A percentile compares a stretch with the other conserved stretches of the same genome.
phyloP scores from a whole-genome alignment of 495 filamentous ascomycete species.

The Tuber melanosporum region DNA sequence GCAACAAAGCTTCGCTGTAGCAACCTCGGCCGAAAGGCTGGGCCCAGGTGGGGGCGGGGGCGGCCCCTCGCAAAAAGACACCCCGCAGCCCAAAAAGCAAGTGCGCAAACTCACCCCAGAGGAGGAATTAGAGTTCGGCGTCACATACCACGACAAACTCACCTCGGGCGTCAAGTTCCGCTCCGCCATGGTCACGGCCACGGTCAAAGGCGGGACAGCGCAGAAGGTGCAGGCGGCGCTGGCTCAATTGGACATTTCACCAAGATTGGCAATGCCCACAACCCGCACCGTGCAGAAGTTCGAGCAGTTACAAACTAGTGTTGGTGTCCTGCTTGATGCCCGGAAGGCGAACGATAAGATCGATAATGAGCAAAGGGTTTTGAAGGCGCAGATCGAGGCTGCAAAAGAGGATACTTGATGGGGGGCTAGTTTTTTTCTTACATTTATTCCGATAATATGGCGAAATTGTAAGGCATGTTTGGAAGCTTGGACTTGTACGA shows the following conservation, averaged over 20 bases:
- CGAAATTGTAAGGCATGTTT: not conserved
- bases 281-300: conserved; percentile 69
- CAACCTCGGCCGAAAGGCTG: conserved; percentile 24
- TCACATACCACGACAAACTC: conserved; percentile 79
- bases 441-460: not conserved
- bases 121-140: conserved; percentile 72
- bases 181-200: conserved; percentile 34
- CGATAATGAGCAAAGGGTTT: conserved; percentile 69
- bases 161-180: conserved; percentile 47
- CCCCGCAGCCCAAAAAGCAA: conserved; percentile 46
- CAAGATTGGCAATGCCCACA: conserved; percentile 78
- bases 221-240: conserved; percentile 49
- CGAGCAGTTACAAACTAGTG: conserved; percentile 67
- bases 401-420: conserved; percentile 50
- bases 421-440: not conserved
- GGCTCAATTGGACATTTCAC: conserved; percentile 69
- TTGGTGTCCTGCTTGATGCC: conserved; percentile 70
- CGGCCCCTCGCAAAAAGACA: conserved; percentile 52
- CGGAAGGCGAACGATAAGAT: conserved; percentile 80
- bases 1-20: conserved; percentile 25
- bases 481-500: not conserved
- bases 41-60: not conserved
- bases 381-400: conserved; percentile 57
- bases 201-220: conserved; percentile 39
- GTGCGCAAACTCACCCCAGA: conserved; percentile 63